Percentiles rank a stretch among this genome's conserved stretches.
Evolutionary conservation across 2,329 filamentous ascomycete species (phyloP).

Genomic region (Ophiocordyceps camponoti-saundersi): DNA sequence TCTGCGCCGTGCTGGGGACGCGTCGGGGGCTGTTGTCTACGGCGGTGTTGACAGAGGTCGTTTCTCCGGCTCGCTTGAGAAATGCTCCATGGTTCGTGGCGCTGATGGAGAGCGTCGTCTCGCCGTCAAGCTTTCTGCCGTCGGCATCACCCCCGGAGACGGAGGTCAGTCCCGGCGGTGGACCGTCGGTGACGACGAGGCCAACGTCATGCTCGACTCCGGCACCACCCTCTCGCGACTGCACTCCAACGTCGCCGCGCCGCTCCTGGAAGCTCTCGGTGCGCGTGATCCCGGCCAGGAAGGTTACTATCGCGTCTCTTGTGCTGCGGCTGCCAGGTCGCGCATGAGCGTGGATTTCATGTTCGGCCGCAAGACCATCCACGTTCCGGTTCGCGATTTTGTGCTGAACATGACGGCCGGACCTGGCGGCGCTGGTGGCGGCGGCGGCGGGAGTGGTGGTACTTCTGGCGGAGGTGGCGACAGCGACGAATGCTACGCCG

Average conservation of each 20-base stretch:
- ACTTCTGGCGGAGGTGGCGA: slow-evolving; percentile 5
- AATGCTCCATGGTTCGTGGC: slow-evolving; percentile 23
- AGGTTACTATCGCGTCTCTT: slow-evolving; percentile 28
- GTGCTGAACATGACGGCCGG: slow-evolving; percentile 21
- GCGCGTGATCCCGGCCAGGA: slow-evolving; percentile 18
- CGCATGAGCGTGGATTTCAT: slow-evolving; percentile 29
- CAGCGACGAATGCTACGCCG: slow-evolving; percentile 21
- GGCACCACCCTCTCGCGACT: slow-evolving; percentile 33
- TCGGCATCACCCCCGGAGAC: slow-evolving; percentile 13
- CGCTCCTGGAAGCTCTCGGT: slow-evolving; percentile 25
- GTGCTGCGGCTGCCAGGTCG: slow-evolving; percentile 14
- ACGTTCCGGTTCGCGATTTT: slow-evolving; percentile 29
- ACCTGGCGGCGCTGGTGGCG: too few relatives aligned
- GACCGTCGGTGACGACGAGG: slow-evolving; percentile 12
- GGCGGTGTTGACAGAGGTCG: slow-evolving; percentile 35
- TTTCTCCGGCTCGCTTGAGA: slow-evolving; percentile 27
- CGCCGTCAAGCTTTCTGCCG: slow-evolving; percentile 12
- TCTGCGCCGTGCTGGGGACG: slow-evolving; percentile 23
- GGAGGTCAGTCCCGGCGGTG: slow-evolving; percentile 7
- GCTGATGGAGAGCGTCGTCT: slow-evolving; percentile 18
- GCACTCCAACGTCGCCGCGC: slow-evolving; percentile 21
- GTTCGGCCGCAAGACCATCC: slow-evolving; percentile 23
- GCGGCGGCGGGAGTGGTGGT: too few relatives aligned
- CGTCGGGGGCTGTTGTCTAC: slow-evolving; percentile 32
- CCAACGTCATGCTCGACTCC: slow-evolving; percentile 31